Percentiles rank a stretch among this genome's conserved stretches.
Conservation (phyloP, 352 stramenopile species). For the Globisporangium spinosum region DNA sequence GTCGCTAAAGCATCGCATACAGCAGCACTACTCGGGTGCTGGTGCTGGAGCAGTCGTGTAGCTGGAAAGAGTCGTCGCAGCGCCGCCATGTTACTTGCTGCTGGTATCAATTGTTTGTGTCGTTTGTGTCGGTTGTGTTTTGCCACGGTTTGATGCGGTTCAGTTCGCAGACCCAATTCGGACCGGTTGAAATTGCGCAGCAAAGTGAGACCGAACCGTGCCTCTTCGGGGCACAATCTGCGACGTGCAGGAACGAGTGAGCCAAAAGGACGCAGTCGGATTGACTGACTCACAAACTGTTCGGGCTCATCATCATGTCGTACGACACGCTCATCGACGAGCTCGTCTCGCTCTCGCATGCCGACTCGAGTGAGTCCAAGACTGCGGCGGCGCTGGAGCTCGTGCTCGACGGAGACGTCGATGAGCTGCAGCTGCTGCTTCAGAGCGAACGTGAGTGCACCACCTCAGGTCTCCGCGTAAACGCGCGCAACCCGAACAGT, state of each 20-base stretch:
- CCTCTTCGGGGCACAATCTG: conserved; percentile 16
- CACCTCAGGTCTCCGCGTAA: conserved; percentile 25
- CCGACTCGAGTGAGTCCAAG: neutral
- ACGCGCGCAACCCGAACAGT: conserved; percentile 28
- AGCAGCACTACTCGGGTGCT: neutral
- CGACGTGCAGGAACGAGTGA: conserved; percentile 24
- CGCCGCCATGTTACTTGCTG: conserved; percentile 13
- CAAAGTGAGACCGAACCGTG: neutral
- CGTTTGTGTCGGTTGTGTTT: neutral
- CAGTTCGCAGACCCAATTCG: neutral
- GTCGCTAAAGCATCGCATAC: neutral
- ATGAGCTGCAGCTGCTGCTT: conserved; percentile 26
- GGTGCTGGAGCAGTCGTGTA: conserved; percentile 4
- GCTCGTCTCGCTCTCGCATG: conserved; percentile 26
- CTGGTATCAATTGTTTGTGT: neutral
- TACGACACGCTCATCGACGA: conserved; percentile 47
- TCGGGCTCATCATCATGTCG: conserved; percentile 17
- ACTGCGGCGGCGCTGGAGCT: conserved; percentile 25
- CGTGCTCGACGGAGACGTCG: conserved; percentile 26
- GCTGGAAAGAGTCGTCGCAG: conserved; percentile 19
- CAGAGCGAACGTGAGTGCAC: conserved; percentile 6
- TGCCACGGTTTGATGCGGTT: conserved; percentile 8
- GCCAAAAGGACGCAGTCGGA: conserved; percentile 11
- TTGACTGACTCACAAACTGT: neutral
- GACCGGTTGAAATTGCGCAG: conserved; percentile 6